Evolutionary conservation across 192 early-diverging fungal genomes (phyloP), one percentile per base, ranked within the genome.

Genomic region (Helicostylum pulchrum): DNA sequence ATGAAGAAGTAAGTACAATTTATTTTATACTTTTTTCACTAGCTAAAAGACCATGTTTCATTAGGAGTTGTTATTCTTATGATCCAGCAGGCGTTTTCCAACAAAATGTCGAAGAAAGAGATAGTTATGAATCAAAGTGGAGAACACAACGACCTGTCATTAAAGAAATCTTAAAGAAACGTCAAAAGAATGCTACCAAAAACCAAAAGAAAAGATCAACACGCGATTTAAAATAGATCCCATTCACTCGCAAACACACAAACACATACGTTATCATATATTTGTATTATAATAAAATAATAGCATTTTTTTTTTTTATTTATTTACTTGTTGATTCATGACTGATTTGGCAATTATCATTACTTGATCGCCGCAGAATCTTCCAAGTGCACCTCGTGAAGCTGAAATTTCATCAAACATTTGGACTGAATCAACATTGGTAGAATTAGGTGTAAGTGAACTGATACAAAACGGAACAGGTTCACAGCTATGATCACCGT

Each of bases 401-500:
- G 45, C 53, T 31, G 48, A 46, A 3, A 56, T 39, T 53, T 73
- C 72, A 34, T 64, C 50, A 64, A 68, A 73, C 9, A 1, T 15
- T 8, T 11, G 45, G 21, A 62, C 65, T 15, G 23, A 4, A 51
- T 73, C 71, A 14, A 44, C 45, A 9, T 14, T 19, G 14, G 12
- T 11, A 32, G 23, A 17, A 9, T 34, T 23, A 15, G 20, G 10
- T 12, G 26, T 7, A 14, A 73, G 43, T 47, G 26, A 42, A 19
- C 44, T 52, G 3, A 73, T 53, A 60, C 32, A 43, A 21, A 73
- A 62, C 2, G 72, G 72, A 2, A 73, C 72, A 59, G 72, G 72
- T 32, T 73, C 72, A 44, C 66, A 63, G 31, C 65, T 67, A 52
- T 73, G 72, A 34, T 73, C 72, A 44, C 72, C 72, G 39, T 67